A percentile compares a stretch with the other conserved stretches of the same genome.
Evolutionary conservation across 129 eudicot species (phyloP).

Genomic region (Helianthus tuberosus): DNA sequence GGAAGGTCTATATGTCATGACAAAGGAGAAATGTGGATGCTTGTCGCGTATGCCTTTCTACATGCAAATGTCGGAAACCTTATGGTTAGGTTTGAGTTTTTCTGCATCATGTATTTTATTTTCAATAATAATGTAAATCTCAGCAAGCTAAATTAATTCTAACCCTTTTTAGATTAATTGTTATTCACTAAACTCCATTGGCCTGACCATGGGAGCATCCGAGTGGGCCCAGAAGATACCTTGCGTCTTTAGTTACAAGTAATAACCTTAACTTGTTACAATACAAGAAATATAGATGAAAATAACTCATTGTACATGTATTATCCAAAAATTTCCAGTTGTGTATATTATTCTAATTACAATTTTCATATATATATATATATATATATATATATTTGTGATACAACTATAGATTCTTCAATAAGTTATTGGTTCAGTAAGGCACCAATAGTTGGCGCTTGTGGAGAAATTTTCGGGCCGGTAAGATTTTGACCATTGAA

Average conservation of each 20-base stretch:
- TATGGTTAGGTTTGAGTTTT: slow-evolving; percentile 62
- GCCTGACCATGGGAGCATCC: slow-evolving; percentile 79
- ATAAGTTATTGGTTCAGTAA: slow-evolving; percentile 83
- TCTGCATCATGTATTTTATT: slow-evolving; percentile 6
- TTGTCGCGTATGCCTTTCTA: slow-evolving; percentile 71
- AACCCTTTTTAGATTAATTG: slow-evolving; percentile 71
- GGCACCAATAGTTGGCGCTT: slow-evolving; percentile 93
- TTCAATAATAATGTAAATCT: slow-evolving; percentile 4
- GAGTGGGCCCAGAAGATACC: slow-evolving; percentile 79
- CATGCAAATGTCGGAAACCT: slow-evolving; percentile 92
- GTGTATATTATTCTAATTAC: neutral
- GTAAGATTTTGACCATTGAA: slow-evolving; percentile 41
- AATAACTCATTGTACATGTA: too few species aligned
- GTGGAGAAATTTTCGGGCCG: slow-evolving; percentile 93
- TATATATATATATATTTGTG: too few species aligned
- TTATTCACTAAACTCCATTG: slow-evolving; percentile 79
- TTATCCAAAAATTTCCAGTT: neutral
- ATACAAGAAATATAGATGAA: too few species aligned
- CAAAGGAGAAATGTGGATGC: slow-evolving; percentile 90
- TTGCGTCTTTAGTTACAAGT: slow-evolving; percentile 84
- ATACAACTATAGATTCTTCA: slow-evolving; percentile 60
- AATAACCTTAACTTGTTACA: slow-evolving; percentile 1
- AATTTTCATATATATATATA: slow-evolving; percentile 14
- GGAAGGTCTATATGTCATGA: slow-evolving; percentile 7
- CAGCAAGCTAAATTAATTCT: slow-evolving; percentile 20